phyloP scores from a whole-genome alignment of 108 stramenopile species.

The Cyclotella baltica region DNA sequence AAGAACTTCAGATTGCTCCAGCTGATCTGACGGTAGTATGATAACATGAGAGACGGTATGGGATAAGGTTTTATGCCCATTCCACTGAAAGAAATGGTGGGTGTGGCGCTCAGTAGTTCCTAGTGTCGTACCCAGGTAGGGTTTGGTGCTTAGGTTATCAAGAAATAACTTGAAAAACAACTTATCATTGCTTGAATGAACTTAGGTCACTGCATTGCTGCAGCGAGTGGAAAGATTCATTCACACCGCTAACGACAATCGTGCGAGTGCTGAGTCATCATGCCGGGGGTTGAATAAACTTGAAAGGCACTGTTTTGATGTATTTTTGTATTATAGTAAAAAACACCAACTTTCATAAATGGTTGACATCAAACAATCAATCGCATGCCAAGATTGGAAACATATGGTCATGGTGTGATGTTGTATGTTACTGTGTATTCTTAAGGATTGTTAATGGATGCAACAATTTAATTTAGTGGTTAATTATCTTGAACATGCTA shows the following conservation, averaged over 20 bases:
- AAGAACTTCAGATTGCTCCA: no score
- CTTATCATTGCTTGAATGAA: constrained; percentile 24
- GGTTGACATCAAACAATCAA: no score
- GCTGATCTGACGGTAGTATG: no score
- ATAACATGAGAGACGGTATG: no score
- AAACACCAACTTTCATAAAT: no score
- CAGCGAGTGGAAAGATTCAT: constrained; percentile 12
- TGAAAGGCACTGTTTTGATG: neutral
- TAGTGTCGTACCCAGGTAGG: constrained; percentile 23
- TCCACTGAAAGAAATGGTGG: neutral
- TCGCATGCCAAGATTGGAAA: no score
- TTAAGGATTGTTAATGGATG: no score
- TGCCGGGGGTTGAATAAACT: neutral
- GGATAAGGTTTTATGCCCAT: neutral
- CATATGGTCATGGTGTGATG: no score
- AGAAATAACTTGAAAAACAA: neutral
- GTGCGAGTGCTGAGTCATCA: neutral
- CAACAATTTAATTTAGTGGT: no score
- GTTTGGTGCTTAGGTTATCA: constrained; percentile 21
- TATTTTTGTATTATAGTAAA: no score
- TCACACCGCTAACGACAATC: neutral
- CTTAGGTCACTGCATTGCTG: constrained; percentile 5
- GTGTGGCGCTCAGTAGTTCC: constrained; percentile 19
- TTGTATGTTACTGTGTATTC: no score
- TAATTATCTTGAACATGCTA: no score